phyloP scores from a whole-genome alignment of 2,329 filamentous ascomycete species.

The Fusarium verticillioides region DNA sequence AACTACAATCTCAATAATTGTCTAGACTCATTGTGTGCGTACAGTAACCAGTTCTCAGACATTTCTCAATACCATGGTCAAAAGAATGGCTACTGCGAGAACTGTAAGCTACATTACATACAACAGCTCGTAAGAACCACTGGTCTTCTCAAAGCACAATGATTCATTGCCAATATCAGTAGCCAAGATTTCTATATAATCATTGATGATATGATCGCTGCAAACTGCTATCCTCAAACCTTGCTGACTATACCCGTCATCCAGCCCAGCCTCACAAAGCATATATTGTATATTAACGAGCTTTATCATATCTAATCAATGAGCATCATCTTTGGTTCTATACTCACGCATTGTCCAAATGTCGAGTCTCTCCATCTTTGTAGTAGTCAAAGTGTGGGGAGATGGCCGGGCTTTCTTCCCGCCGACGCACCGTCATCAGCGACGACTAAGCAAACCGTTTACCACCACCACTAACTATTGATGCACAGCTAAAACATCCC shows the following conservation, averaged over 20 bases:
- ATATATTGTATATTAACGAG: background rate
- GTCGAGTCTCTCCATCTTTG: background rate
- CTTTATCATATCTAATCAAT: no score
- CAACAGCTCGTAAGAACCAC: background rate
- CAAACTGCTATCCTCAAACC: background rate
- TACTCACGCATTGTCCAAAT: background rate
- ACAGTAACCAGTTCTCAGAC: background rate
- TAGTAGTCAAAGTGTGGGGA: conserved; percentile 18
- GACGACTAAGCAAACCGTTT: conserved; percentile 24
- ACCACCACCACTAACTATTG: background rate
- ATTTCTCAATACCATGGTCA: background rate
- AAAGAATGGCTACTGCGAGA: background rate
- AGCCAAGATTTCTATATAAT: background rate
- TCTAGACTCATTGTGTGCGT: background rate
- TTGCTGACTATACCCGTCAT: background rate
- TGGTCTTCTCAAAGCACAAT: no score
- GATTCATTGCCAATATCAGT: background rate
- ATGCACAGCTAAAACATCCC: conserved; percentile 27
- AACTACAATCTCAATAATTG: background rate
- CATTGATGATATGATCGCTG: background rate
- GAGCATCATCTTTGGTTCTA: background rate
- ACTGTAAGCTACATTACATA: no score
- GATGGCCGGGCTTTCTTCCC: conserved; percentile 39
- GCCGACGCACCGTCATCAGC: conserved; percentile 34
- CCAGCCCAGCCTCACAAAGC: background rate